Evolutionary conservation across 176 grass and related monocot species (phyloP).

Genomic region (Pontederia crassipes): DNA sequence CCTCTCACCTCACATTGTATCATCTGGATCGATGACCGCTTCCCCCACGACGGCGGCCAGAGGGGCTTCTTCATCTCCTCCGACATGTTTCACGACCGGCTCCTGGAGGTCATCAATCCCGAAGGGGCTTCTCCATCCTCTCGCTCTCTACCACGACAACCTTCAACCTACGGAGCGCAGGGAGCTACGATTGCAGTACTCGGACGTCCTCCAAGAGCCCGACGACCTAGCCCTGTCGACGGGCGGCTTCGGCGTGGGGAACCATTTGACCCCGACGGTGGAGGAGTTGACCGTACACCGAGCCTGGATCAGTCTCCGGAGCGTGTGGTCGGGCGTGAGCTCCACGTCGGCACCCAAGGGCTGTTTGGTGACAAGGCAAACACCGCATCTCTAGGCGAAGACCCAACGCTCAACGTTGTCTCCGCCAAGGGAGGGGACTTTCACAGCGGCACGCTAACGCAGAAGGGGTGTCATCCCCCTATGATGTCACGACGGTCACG

Average conservation of each 20-base stretch:
- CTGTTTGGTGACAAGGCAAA: constrained; percentile 47
- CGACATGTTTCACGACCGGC: too few species aligned
- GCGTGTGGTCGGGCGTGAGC: constrained; percentile 61
- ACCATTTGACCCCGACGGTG: constrained; percentile 35
- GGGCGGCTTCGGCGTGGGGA: background rate
- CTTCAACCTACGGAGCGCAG: constrained; percentile 36
- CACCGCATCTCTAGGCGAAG: constrained; percentile 45
- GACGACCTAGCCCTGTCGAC: constrained; percentile 25
- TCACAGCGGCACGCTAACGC: too few species aligned
- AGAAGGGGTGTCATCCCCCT: too few species aligned
- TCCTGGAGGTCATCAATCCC: too few species aligned
- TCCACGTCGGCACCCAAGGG: constrained; percentile 26
- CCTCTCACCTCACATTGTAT: too few species aligned
- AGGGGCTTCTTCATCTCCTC: too few species aligned
- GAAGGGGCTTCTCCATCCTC: too few species aligned
- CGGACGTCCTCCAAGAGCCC: background rate
- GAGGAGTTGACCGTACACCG: background rate
- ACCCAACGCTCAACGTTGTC: constrained; percentile 87
- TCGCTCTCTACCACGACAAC: constrained; percentile 52
- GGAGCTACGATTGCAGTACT: background rate
- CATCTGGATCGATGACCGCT: too few species aligned
- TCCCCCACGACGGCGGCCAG: too few species aligned
- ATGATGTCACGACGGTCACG: constrained; percentile 47
- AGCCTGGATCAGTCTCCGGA: constrained; percentile 40
- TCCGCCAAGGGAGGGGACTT: constrained; percentile 16